Evolutionary conservation across 2,329 filamentous ascomycete species (phyloP).

Genomic region (Zymoseptoria passerinii): DNA sequence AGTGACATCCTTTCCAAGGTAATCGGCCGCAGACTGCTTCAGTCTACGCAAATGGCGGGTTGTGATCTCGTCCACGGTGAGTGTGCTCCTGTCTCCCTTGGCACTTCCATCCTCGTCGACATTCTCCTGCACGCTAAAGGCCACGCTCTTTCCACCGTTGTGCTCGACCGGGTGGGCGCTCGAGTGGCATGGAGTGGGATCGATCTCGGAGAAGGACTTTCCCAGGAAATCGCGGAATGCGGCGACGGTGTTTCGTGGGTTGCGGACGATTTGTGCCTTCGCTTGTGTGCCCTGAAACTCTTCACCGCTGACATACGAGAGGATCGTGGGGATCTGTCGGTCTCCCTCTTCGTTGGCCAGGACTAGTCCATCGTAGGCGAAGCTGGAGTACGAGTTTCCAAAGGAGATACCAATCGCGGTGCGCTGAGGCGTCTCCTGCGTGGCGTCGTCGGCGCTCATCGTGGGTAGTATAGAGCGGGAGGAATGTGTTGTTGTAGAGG

Average conservation of each 20-base stretch:
- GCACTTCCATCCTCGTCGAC: slow-evolving; percentile 44
- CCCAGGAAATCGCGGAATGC: slow-evolving; percentile 95
- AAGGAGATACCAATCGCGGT: slow-evolving; percentile 89
- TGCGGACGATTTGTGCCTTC: slow-evolving; percentile 86
- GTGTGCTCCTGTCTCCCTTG: slow-evolving; percentile 47
- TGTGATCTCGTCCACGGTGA: slow-evolving; percentile 72
- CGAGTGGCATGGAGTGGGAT: slow-evolving; percentile 88
- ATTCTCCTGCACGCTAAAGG: slow-evolving; percentile 72
- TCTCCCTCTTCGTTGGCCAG: slow-evolving; percentile 99
- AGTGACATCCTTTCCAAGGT: slow-evolving; percentile 84
- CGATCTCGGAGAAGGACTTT: slow-evolving; percentile 90
- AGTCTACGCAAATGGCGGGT: slow-evolving; percentile 79
- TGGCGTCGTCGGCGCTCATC: slow-evolving; percentile 6
- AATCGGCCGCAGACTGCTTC: slow-evolving; percentile 76
- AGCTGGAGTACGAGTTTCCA: slow-evolving; percentile 97
- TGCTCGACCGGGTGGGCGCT: slow-evolving; percentile 80
- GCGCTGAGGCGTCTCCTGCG: slow-evolving; percentile 35
- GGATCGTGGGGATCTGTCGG: slow-evolving; percentile 87
- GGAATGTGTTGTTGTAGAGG: neutral
- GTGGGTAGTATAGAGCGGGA: slow-evolving; percentile 1
- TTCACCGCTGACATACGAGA: slow-evolving; percentile 92
- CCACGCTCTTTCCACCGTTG: slow-evolving; percentile 52
- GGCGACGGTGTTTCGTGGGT: slow-evolving; percentile 84
- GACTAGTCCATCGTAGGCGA: slow-evolving; percentile 93
- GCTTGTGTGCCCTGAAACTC: slow-evolving; percentile 95